Percentiles rank a stretch among this genome's conserved stretches.
phyloP scores from a whole-genome alignment of 2,329 filamentous ascomycete genomes.

The Fusarium temperatum region DNA sequence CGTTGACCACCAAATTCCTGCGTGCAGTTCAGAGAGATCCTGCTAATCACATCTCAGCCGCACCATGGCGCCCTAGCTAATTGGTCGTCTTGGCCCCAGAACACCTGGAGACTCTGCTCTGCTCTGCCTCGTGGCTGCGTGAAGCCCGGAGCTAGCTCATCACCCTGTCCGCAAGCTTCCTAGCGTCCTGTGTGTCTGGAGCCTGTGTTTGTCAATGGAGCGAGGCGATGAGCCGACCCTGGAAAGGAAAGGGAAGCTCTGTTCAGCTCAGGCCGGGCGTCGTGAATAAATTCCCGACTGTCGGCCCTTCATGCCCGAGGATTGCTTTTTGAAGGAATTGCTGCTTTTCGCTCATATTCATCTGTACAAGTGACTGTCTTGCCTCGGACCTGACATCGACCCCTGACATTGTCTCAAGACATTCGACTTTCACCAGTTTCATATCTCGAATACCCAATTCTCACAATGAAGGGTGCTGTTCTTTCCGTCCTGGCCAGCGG shows the following conservation, averaged over 20 bases:
- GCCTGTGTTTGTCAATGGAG: constrained; percentile 13
- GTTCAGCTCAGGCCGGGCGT: constrained; percentile 11
- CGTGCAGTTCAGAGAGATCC: constrained; percentile 13
- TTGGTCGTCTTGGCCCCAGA: constrained; percentile 20
- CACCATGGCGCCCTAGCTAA: constrained; percentile 22
- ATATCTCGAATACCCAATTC: neutral
- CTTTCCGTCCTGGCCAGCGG: constrained; percentile 37
- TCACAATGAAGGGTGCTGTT: constrained; percentile 38
- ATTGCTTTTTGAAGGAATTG: constrained; percentile 11
- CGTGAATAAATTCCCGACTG: constrained; percentile 29
- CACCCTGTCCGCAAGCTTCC: constrained; percentile 29
- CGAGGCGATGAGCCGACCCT: constrained; percentile 28
- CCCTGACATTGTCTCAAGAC: neutral
- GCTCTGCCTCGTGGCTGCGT: constrained; percentile 38
- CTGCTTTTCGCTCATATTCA: constrained; percentile 1
- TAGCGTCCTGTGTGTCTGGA: constrained; percentile 25
- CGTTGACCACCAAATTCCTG: constrained; percentile 15
- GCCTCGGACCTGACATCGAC: neutral
- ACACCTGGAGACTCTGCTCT: constrained; percentile 30
- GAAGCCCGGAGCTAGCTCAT: constrained; percentile 13
- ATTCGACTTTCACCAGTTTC: neutral
- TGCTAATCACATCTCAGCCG: constrained; percentile 37
- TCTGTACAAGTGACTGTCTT: constrained; percentile 16
- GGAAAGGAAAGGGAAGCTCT: constrained; percentile 6
- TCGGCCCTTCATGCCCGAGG: constrained; percentile 3